Evolutionary conservation across 2,329 filamentous ascomycete genomes (phyloP), one percentile per base, ranked within the genome.

Genomic region (Rosellinia necatrix): DNA sequence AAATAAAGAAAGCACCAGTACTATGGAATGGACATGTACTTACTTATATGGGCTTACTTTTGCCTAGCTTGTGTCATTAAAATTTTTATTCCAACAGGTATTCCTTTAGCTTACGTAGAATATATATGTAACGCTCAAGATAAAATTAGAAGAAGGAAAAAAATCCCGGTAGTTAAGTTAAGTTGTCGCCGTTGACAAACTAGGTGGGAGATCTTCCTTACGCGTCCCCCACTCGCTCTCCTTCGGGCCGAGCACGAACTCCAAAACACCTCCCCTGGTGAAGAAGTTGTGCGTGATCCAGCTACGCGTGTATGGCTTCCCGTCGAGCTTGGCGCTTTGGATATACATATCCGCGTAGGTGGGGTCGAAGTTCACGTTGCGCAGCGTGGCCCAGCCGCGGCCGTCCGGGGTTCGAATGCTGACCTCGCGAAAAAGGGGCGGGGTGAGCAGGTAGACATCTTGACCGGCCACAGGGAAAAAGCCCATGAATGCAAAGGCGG

Each of bases 221-320:
- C 61, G 63, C 0, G 81, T 86, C 3, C 86, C 86, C 86, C 86
- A 89, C 1, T 53, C 56, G 2, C 61, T 66, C 66, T 82, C 82
- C 66, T 86, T 80, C 25, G 72, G 71, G 0, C 85, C 85, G 3
- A 89, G 71, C 4, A 72, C 75, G 43, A 87, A 71, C 65, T 88
- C 85, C 60, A 89, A 67, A 30, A 80, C 70, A 0, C 84, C 85
- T 0, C 86, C 86, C 0, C 81, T 74, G 0, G 77, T 35, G 63
- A 87, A 89, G 62, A 89, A 86, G 21, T 79, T 78, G 71, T 89
- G 86, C 37, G 75, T 77, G 49, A 89, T 78, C 85, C 85, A 89
- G 64, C 82, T 88, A 66, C 74, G 77, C 2, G 77, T 80, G 66
- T 86, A 88, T 3, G 71, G 64, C 65, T 75, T 69, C 0, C 85